These are phyloP conservation scores for Margaritispora aquatica DNA, from an alignment of 495 filamentous ascomycete species.

Conservation along the genomic window DNA sequence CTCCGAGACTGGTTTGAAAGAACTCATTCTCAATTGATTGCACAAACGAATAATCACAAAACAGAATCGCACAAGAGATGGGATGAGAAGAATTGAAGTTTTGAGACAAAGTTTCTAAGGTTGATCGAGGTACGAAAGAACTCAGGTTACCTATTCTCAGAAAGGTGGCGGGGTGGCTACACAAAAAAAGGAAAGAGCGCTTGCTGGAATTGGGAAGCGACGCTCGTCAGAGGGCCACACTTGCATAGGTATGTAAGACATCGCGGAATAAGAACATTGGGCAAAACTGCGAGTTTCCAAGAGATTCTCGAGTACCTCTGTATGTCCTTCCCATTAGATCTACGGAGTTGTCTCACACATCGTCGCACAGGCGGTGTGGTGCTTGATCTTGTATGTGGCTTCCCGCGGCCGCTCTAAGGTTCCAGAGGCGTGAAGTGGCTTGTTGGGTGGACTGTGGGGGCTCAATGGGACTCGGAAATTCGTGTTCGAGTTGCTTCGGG, in stretches of 20 bases:
- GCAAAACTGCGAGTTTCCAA: not conserved
- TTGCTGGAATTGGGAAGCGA: not conserved
- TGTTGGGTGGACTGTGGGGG: not conserved
- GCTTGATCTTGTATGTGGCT: not conserved
- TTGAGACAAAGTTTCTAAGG: not conserved
- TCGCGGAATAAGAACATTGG: not conserved
- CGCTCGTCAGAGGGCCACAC: not conserved
- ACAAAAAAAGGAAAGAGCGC: not conserved
- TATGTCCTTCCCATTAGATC: not conserved
- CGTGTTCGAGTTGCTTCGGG: too few species aligned
- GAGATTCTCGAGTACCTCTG: not conserved
- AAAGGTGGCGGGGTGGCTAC: not conserved
- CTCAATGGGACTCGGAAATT: too few species aligned
- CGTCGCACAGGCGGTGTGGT: not conserved
- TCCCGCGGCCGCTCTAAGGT: not conserved
- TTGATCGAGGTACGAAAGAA: not conserved
- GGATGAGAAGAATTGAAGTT: too few species aligned
- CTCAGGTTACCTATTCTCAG: not conserved
- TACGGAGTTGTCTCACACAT: not conserved
- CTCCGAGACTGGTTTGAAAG: not conserved
- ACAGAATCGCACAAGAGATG: not conserved
- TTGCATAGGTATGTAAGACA: not conserved
- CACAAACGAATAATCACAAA: not conserved
- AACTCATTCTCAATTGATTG: not conserved
- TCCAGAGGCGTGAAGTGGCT: not conserved